A percentile compares a stretch with the other conserved stretches of the same genome.
phyloP scores from a whole-genome alignment of 2,329 filamentous ascomycete species.

The Paracoccidioides lutzii region DNA sequence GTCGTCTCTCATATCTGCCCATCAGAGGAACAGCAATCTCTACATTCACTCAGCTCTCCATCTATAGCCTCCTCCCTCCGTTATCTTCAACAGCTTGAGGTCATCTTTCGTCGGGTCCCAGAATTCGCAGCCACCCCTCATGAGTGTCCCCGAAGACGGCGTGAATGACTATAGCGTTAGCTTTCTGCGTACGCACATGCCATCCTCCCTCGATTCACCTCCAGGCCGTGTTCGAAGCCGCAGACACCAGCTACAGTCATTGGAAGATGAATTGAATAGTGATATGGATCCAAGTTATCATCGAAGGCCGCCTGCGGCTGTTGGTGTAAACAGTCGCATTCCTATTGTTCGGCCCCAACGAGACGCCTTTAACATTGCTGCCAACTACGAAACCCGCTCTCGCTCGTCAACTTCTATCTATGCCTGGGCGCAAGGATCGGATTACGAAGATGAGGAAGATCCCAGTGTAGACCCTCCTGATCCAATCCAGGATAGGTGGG shows the following conservation, averaged over 20 bases:
- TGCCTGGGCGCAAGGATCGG: constrained; percentile 45
- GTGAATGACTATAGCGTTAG: constrained; percentile 38
- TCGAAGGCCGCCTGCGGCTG: constrained; percentile 16
- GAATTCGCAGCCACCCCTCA: constrained; percentile 38
- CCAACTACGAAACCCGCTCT: constrained; percentile 43
- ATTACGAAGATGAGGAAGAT: constrained; percentile 20
- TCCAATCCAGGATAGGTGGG: constrained; percentile 18
- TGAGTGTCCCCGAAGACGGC: constrained; percentile 33
- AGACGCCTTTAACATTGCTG: constrained; percentile 34
- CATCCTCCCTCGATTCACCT: constrained; percentile 18
- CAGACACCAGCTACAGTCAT: constrained; percentile 17
- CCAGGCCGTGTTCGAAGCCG: constrained; percentile 21
- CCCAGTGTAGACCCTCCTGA: constrained; percentile 14
- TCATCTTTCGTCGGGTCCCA: constrained; percentile 36
- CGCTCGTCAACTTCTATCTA: constrained; percentile 44
- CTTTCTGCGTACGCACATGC: constrained; percentile 35
- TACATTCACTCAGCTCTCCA: constrained; percentile 7
- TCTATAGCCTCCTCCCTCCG: constrained; percentile 14
- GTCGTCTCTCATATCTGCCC: not conserved
- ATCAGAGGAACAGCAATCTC: not conserved
- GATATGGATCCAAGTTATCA: constrained; percentile 25
- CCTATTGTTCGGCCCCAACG: constrained; percentile 25
- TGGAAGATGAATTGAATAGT: constrained; percentile 21
- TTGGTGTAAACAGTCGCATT: constrained; percentile 33
- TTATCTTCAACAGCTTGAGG: constrained; percentile 36